A percentile compares a stretch with the other conserved stretches of the same genome.
Evolutionary conservation across 495 filamentous ascomycete species (phyloP).

Genomic region (Tirmania nivea): DNA sequence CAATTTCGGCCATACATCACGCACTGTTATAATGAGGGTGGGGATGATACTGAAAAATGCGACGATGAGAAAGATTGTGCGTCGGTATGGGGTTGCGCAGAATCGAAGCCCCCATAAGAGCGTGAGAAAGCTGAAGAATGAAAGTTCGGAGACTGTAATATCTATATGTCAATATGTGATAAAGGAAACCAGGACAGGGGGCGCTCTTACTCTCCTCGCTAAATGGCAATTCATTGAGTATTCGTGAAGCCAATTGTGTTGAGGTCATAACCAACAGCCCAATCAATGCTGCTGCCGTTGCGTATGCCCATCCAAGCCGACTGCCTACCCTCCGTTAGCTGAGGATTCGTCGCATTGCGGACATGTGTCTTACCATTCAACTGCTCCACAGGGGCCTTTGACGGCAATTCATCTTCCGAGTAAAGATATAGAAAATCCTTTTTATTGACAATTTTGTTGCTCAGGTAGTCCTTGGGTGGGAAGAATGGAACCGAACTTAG

Average conservation of each 20-base stretch:
- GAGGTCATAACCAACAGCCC: conserved; percentile 4
- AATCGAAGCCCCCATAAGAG: conserved; percentile 14
- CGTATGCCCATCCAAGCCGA: conserved; percentile 12
- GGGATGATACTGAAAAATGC: conserved; percentile 9
- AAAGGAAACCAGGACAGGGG: background rate
- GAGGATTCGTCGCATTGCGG: background rate
- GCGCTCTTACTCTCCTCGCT: conserved; percentile 7
- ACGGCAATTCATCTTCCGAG: conserved; percentile 8
- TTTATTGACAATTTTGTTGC: conserved; percentile 13
- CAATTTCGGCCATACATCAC: conserved; percentile 16
- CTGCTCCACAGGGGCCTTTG: conserved; percentile 12
- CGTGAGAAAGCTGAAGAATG: conserved; percentile 11
- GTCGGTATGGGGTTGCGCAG: conserved; percentile 13
- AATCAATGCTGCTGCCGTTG: conserved; percentile 6
- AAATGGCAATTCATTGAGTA: background rate
- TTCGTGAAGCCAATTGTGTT: conserved; percentile 2
- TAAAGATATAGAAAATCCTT: conserved; percentile 14
- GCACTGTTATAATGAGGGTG: conserved; percentile 8
- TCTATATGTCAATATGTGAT: background rate
- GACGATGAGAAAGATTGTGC: conserved; percentile 6
- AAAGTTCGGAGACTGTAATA: conserved; percentile 6
- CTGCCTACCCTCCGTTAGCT: conserved; percentile 3
- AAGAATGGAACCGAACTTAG: conserved; percentile 5
- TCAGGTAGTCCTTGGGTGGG: conserved; percentile 5
- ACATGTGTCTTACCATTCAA: conserved; percentile 8